Evolutionary conservation across 2,329 filamentous ascomycete genomes (phyloP).

Genomic region (Epichloe gansuensis): DNA sequence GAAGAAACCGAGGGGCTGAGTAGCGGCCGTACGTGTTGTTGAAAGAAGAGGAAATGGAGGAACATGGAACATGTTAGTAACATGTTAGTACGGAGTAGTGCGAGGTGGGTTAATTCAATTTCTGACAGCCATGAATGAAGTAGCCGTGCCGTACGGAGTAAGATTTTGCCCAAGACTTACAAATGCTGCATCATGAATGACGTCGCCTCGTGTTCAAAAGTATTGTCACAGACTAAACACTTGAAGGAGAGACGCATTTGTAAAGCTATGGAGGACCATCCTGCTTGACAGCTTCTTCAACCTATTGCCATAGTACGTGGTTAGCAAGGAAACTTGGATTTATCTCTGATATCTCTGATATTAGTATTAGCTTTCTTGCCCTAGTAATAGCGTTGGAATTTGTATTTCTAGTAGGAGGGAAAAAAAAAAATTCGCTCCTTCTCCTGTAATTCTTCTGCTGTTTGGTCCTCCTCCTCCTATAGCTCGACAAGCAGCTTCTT

Average conservation of each 20-base stretch:
- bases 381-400: not conserved
- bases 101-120: too few species aligned
- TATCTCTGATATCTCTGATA: not conserved
- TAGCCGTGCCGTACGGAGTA: too few species aligned
- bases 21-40: too few species aligned
- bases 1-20: constrained; percentile 12
- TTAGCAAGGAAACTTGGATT: not conserved
- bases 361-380: not conserved
- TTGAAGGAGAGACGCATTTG: too few species aligned
- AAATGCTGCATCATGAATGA: too few species aligned
- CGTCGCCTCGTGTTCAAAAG: too few species aligned
- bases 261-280: not conserved
- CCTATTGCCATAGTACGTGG: not conserved
- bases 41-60: too few species aligned
- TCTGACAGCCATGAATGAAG: too few species aligned
- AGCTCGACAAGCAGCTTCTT: not conserved
- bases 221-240: too few species aligned
- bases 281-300: not conserved
- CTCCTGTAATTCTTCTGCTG: not conserved
- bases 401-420: not conserved
- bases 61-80: too few species aligned
- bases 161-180: too few species aligned
- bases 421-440: not conserved
- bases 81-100: too few species aligned
- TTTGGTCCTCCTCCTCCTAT: not conserved